A percentile compares a stretch with the other conserved stretches of the same genome.
These are phyloP conservation scores for Herpomyces periplanetae DNA, from an alignment of 2,329 filamentous ascomycete genomes.

Conservation along the genomic window DNA sequence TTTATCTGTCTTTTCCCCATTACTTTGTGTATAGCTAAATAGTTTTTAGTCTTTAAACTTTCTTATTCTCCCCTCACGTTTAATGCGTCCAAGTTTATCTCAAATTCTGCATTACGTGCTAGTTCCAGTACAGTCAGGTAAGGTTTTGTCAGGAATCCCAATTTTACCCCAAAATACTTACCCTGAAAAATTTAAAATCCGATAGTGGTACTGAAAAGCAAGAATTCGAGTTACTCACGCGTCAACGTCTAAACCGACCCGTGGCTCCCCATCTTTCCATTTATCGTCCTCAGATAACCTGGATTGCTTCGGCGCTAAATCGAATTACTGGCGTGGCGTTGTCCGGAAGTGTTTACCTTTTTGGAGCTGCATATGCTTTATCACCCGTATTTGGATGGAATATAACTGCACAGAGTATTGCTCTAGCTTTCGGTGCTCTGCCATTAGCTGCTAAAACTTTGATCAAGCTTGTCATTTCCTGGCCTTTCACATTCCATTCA, in stretches of 20 bases:
- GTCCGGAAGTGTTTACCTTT: conserved; percentile 35
- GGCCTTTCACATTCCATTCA: conserved; percentile 25
- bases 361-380: conserved; percentile 37
- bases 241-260: conserved; percentile 43
- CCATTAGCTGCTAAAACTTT: conserved; percentile 17
- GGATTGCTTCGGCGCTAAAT: conserved; percentile 32
- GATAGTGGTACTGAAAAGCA: conserved; percentile 14
- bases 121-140: no score
- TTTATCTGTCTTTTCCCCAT: no score
- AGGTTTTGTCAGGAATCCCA: no score
- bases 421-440: conserved; percentile 20
- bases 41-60: no score
- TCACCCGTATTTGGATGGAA: conserved; percentile 35
- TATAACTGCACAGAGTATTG: conserved; percentile 20
- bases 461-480: conserved; percentile 17
- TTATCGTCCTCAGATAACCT: conserved; percentile 59
- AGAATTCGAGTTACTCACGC: conserved; percentile 23
- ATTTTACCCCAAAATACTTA: no score
- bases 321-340: conserved; percentile 43
- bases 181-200: no score
- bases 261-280: conserved; percentile 48
- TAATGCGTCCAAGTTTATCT: no score
- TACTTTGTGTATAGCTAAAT: no score
- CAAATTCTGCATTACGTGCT: no score
- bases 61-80: no score